Evolutionary conservation across 2,329 filamentous ascomycete species (phyloP), one percentile per base, ranked within the genome.

Genomic region (Epichloe uncinata): DNA sequence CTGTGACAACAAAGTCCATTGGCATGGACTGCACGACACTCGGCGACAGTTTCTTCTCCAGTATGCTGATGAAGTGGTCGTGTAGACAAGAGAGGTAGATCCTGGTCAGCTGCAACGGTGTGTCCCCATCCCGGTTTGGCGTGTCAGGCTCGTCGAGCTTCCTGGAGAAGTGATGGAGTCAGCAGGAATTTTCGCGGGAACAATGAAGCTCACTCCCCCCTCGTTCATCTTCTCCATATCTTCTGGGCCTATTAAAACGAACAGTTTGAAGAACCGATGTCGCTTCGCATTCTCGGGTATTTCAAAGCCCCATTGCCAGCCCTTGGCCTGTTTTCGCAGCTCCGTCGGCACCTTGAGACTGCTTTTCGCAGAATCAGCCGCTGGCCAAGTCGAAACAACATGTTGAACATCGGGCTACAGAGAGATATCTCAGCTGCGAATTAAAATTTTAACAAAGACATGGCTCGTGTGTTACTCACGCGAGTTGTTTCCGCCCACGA

Each of bases 1-100:
- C 75, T 0, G 77, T 78, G 18, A 80, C 62, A 42, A 79, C 69
- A 50, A 77, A 78, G 49, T 79, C 69, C 53, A 77, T 67, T 0
- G 70, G 66, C 0, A 66, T 75, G 16, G 62, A 68, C 4, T 62
- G 61, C 5, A 76, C 61, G 18, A 73, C 65, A 2, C 63, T 63
- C 1, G 61, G 58, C 2, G 71, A 70, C 1, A 78, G 58, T 4
- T 67, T 65, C 38, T 66, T 60, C 41, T 68, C 62, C 15, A 79
- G 59, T 1, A 68, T 65, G 44, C 66, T 63, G 52, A 73, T 63
- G 4, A 77, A 71, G 53, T 79, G 70, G 4, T 65, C 60, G n/a
- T 72, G 69, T 5, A 77, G 65, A 30, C 68, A 72, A 8, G 65
- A 69, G 12, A 75, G 67, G 55, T 71, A 80, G 54, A 64, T 60